phyloP scores from a whole-genome alignment of 2,329 filamentous ascomycete species.

The Reticulascus tulasneorum region DNA sequence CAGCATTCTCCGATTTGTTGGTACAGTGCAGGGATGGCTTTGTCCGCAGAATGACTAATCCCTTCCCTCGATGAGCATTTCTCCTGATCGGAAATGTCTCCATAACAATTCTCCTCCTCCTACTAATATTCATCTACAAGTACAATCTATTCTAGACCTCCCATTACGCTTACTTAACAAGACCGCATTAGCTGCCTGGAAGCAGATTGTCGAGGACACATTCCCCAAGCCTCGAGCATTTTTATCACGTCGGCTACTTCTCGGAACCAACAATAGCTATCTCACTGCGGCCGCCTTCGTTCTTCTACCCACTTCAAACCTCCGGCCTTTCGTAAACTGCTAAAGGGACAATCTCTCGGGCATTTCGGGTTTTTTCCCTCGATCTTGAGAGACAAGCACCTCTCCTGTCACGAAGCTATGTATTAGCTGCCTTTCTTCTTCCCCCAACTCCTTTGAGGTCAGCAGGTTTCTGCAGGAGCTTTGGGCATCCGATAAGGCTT shows the following conservation, averaged over 20 bases:
- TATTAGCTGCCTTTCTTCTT: conserved; percentile 13
- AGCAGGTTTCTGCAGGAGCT: conserved; percentile 78
- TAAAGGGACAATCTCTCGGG: no score
- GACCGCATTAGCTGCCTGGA: conserved; percentile 14
- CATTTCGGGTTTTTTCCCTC: conserved; percentile 26
- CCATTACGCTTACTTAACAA: no score
- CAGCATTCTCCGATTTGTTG: no score
- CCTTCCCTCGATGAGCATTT: no score
- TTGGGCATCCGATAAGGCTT: conserved; percentile 10
- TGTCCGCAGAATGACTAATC: no score
- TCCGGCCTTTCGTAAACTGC: no score
- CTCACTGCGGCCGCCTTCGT: no score
- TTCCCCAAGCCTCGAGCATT: conserved; percentile 4
- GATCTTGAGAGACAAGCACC: conserved; percentile 16
- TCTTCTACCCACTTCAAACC: background rate
- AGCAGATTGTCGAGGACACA: conserved; percentile 12
- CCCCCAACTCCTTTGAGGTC: conserved; percentile 68
- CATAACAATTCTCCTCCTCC: no score
- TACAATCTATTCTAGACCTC: no score
- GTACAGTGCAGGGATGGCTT: no score
- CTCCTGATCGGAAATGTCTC: no score
- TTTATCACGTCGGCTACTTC: background rate
- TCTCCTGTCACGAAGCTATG: conserved; percentile 7
- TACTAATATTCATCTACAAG: no score
- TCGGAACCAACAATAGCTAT: background rate